Percentiles rank a stretch among this genome's conserved stretches.
These are phyloP conservation scores for Metschnikowia cerradonensis DNA, from an alignment of 805 yeast genomes.

Conservation along the genomic window DNA sequence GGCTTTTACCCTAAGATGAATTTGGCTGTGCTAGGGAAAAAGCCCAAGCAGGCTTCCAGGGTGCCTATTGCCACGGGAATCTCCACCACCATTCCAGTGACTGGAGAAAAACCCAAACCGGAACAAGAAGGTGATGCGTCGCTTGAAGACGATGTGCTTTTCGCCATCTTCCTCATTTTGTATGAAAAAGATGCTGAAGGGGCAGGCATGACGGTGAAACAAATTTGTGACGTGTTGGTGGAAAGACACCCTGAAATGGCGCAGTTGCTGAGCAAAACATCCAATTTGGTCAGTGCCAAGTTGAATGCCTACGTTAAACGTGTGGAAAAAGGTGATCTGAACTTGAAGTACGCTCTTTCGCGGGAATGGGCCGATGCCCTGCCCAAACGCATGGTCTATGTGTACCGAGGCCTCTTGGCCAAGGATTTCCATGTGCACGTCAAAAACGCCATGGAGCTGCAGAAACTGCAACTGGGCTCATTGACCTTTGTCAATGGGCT, in stretches of 20 bases:
- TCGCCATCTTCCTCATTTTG: slow-evolving; percentile 68
- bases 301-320: slow-evolving; percentile 81
- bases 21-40: slow-evolving; percentile 17
- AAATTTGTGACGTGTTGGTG: slow-evolving; percentile 70
- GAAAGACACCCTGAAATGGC: slow-evolving; percentile 84
- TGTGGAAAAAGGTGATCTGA: slow-evolving; percentile 77
- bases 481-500: slow-evolving; percentile 8
- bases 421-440: slow-evolving; percentile 74
- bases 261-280: slow-evolving; percentile 71
- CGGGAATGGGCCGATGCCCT: slow-evolving; percentile 91
- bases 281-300: slow-evolving; percentile 77
- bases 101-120: slow-evolving; percentile 67
- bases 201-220: slow-evolving; percentile 86
- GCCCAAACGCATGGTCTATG: slow-evolving; percentile 85
- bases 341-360: slow-evolving; percentile 67
- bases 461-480: slow-evolving; percentile 25
- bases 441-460: slow-evolving; percentile 55
- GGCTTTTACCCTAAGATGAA: slow-evolving; percentile 4
- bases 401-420: slow-evolving; percentile 73
- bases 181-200: slow-evolving; percentile 66
- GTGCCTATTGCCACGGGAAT: slow-evolving; percentile 66
- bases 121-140: slow-evolving; percentile 55
- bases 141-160: slow-evolving; percentile 71
- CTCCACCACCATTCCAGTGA: slow-evolving; percentile 74
- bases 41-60: slow-evolving; percentile 37